Conservation (phyloP, 768 basidiomycete species). For the Boletus sp. region DNA sequence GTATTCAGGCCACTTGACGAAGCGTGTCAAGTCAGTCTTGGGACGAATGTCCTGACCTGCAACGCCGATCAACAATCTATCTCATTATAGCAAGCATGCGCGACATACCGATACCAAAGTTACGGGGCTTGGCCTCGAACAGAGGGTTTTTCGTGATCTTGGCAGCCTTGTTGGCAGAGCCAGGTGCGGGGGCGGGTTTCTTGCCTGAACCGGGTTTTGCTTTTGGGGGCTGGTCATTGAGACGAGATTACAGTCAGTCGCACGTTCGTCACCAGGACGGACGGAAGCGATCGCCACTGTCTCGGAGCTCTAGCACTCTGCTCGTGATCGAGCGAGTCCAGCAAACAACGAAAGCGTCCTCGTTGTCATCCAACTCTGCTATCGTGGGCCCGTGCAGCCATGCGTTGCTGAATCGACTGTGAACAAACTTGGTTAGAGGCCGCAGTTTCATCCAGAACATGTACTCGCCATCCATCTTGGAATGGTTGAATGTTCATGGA, state of each 20-base stretch:
- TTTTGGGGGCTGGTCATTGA: slow-evolving; percentile 91
- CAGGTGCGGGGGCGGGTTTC: slow-evolving; percentile 85
- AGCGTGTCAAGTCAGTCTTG: slow-evolving; percentile 87
- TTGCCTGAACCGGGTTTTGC: slow-evolving; percentile 67
- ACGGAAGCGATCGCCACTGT: slow-evolving; percentile 30
- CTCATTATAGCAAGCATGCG: not conserved
- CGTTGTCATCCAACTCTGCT: slow-evolving; percentile 40
- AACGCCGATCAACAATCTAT: not conserved
- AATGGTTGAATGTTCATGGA: slow-evolving; percentile 28
- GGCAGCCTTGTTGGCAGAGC: slow-evolving; percentile 70
- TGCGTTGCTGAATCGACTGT: slow-evolving; percentile 26
- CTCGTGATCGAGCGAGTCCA: slow-evolving; percentile 37
- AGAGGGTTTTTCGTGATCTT: slow-evolving; percentile 93
- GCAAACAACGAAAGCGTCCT: slow-evolving; percentile 41
- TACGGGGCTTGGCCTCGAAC: slow-evolving; percentile 86
- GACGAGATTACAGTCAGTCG: slow-evolving; percentile 57
- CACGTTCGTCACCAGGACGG: slow-evolving; percentile 24
- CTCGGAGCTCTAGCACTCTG: slow-evolving; percentile 56
- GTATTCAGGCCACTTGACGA: slow-evolving; percentile 99
- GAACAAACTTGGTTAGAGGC: slow-evolving; percentile 18
- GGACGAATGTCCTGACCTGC: slow-evolving; percentile 93
- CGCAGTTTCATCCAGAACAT: slow-evolving; percentile 35
- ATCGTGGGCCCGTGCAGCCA: slow-evolving; percentile 13
- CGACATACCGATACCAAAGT: slow-evolving; percentile 93
- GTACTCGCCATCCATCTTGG: slow-evolving; percentile 55